Conservation (phyloP, 2,329 filamentous ascomycete species). For the Nemania sp. region DNA sequence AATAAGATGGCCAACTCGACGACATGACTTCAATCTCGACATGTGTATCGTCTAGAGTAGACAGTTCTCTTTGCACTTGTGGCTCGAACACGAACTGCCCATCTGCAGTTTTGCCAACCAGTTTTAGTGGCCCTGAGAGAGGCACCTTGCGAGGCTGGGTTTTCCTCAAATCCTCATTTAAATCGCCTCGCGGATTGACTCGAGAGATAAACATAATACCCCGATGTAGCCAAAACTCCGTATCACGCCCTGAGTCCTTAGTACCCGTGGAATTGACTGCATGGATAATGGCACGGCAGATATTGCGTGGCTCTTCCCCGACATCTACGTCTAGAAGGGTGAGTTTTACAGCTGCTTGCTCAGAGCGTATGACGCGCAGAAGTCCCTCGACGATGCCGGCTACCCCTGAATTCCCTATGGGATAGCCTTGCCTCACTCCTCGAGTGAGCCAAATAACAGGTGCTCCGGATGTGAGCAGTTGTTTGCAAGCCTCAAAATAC, state of each 20-base stretch:
- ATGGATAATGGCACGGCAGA: slow-evolving; percentile 31
- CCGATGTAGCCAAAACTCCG: slow-evolving; percentile 44
- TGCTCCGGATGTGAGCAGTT: slow-evolving; percentile 36
- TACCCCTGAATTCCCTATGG: neutral
- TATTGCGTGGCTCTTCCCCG: slow-evolving; percentile 27
- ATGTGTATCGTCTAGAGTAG: slow-evolving; percentile 9
- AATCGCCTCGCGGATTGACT: slow-evolving; percentile 22
- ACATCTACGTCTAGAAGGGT: slow-evolving; percentile 41
- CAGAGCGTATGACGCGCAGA: slow-evolving; percentile 46
- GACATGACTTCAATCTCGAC: slow-evolving; percentile 29
- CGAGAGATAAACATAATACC: slow-evolving; percentile 39
- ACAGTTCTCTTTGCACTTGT: neutral
- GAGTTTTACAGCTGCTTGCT: slow-evolving; percentile 42
- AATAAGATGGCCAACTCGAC: slow-evolving; percentile 30
- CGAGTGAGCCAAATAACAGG: slow-evolving; percentile 42
- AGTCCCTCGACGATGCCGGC: slow-evolving; percentile 45
- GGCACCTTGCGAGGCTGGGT: slow-evolving; percentile 6
- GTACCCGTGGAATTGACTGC: slow-evolving; percentile 26
- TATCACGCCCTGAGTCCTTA: slow-evolving; percentile 44
- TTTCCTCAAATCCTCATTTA: slow-evolving; percentile 23
- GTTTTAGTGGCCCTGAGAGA: slow-evolving; percentile 20
- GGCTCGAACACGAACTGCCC: slow-evolving; percentile 27
- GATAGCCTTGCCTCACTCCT: slow-evolving; percentile 41
- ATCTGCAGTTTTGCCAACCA: slow-evolving; percentile 21
- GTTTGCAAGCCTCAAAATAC: slow-evolving; percentile 38